phyloP scores from a whole-genome alignment of 352 stramenopile genomes.

The Phytopythium kandeliae region DNA sequence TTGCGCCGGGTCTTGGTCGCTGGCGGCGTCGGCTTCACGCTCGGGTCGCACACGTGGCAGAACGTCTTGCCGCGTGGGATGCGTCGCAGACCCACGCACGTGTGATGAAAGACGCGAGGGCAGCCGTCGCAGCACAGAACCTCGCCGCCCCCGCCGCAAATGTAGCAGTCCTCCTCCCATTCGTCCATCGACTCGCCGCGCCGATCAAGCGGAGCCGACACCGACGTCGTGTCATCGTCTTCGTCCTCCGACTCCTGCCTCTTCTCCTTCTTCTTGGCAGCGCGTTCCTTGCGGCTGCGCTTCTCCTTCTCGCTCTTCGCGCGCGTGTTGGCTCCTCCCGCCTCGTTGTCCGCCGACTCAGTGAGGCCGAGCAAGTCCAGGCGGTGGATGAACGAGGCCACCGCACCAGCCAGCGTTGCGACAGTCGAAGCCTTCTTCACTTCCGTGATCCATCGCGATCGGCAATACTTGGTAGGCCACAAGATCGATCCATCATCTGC shows the following conservation, averaged over 20 bases:
- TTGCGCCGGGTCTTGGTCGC: constrained; percentile 1
- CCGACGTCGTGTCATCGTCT: constrained; percentile 16
- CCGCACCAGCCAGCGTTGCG: constrained; percentile 42
- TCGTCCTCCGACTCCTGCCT: constrained; percentile 45
- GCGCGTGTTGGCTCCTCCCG: constrained; percentile 30
- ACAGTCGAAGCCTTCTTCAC: constrained; percentile 52
- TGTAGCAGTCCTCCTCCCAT: constrained; percentile 88
- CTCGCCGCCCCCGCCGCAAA: constrained; percentile 83
- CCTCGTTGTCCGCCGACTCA: constrained; percentile 39
- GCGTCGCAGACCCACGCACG: constrained; percentile 75
- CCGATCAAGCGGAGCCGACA: constrained; percentile 5
- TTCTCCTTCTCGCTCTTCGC: constrained; percentile 73
- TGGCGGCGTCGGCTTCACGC: constrained; percentile 61
- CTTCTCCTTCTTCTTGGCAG: constrained; percentile 63
- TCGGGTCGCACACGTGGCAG: constrained; percentile 70
- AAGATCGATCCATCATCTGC: constrained; percentile 55
- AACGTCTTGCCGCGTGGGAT: constrained; percentile 84
- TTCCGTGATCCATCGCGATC: constrained; percentile 61
- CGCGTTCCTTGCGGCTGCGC: constrained; percentile 58
- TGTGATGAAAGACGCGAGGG: constrained; percentile 88
- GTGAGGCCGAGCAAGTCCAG: constrained; percentile 63
- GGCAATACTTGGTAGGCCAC: constrained; percentile 69
- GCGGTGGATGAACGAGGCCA: constrained; percentile 63
- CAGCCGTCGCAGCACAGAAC: constrained; percentile 90
- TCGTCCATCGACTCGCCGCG: constrained; percentile 60